Evolutionary conservation across 495 filamentous ascomycete species (phyloP), one percentile per base, ranked within the genome.

Genomic region (Penicillium soppii): DNA sequence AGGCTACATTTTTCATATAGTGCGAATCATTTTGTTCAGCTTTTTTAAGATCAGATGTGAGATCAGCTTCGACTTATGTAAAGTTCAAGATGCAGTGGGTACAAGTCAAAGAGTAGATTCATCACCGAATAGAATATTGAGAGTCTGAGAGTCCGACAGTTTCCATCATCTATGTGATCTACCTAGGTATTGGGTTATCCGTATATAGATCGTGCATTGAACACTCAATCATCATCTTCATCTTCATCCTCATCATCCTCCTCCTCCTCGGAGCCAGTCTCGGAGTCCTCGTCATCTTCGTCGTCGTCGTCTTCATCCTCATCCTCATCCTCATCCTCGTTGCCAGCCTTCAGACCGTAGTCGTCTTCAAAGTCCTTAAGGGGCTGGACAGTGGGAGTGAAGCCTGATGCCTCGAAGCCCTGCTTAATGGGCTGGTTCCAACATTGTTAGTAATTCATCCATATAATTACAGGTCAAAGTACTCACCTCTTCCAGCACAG

Each of bases 301-400:
- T 80, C 78, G 0, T 83, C 83, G 0, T 84, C 78, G 0, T 83
- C 83, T 0, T 84, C 83, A 0, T 89, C 83, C 0, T 83, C 82
- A 0, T 82, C 82, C 0, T 84, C 82, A 0, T 84, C 83, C 4
- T 86, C 81, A 0, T 80, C 84, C 15, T 87, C 85, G 2, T 81
- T 86, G 3, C 82, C 83, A n/a, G 78, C 84, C 68, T 88, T 81
- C 22, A 97, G 67, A 5, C 92, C 94, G 68, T 98, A 98, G 66
- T 91, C 90, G 59, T 96, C 90, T 64, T 95, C 83, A 66, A 95
- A 97, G 47, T 84, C 80, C 46, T 85, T 82, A 38, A 97, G 74
- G n/a, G 82, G 62, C 59, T 88, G 84, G 21, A 91, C 76, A 47
- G 87, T 75, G 0, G 89, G 86, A 53, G 83, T 85, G 77, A 95